phyloP scores from a whole-genome alignment of 169 alveolate genomes.

The Cryptosporidium sp. region DNA sequence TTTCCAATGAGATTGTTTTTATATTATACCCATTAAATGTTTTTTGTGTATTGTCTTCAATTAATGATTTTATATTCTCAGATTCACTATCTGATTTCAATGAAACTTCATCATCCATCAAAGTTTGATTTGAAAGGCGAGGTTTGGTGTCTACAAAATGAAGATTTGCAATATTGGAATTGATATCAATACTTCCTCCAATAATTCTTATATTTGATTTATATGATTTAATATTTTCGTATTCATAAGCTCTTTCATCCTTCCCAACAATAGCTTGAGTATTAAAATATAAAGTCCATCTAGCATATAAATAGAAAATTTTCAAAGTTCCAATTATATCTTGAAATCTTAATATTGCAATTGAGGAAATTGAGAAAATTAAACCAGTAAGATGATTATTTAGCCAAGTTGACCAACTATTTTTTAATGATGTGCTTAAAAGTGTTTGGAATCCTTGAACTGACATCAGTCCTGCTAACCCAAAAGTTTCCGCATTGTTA shows the following conservation, averaged over 20 bases:
- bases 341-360: conserved; percentile 22
- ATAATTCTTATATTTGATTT: conserved; percentile 56
- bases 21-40: not conserved
- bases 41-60: not conserved
- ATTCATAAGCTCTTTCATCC: conserved; percentile 11
- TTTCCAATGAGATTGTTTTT: not conserved
- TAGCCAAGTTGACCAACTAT: not conserved
- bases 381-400: conserved; percentile 11
- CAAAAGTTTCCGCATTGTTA: conserved; percentile 45
- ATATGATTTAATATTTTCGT: conserved; percentile 23
- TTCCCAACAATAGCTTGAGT: not conserved
- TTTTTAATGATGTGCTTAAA: conserved; percentile 34
- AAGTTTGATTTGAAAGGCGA: not conserved
- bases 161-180: not conserved
- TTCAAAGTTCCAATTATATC: conserved; percentile 34
- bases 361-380: conserved; percentile 8
- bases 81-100: conserved; percentile 20
- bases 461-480: conserved; percentile 33
- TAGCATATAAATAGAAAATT: conserved; percentile 41
- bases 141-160: not conserved
- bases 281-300: conserved; percentile 36
- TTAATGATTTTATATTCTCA: conserved; percentile 9
- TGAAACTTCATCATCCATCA: not conserved
- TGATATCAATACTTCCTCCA: conserved; percentile 41
- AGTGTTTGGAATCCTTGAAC: conserved; percentile 65